These are phyloP conservation scores for Pythium sp. DNA, from an alignment of 352 stramenopile species.

Conservation along the genomic window DNA sequence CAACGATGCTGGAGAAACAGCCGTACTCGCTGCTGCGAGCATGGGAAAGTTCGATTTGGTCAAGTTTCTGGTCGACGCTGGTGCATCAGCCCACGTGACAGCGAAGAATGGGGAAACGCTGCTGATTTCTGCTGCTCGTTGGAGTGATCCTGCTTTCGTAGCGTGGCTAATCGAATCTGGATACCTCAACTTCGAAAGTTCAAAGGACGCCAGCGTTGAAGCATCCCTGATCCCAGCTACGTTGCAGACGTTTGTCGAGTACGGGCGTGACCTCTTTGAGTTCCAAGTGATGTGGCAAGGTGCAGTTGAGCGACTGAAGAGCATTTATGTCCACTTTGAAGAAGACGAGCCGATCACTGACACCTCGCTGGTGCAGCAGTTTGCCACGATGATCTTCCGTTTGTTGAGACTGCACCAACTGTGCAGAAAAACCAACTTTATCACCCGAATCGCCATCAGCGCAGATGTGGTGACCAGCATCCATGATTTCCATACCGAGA, in stretches of 20 bases:
- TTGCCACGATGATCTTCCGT: constrained; percentile 6
- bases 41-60: constrained; percentile 3
- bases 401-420: constrained; percentile 4
- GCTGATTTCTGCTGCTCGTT: constrained; percentile 9
- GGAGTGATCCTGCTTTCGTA: background rate
- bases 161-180: background rate
- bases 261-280: constrained; percentile 1
- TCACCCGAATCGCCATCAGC: constrained; percentile 6
- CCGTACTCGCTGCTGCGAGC: constrained; percentile 6
- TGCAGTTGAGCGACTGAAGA: constrained; percentile 3
- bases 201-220: background rate
- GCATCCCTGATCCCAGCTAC: background rate
- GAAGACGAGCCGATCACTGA: background rate
- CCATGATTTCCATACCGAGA: constrained; percentile 12
- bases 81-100: constrained; percentile 9
- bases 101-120: constrained; percentile 1
- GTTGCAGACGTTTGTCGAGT: background rate
- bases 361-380: background rate
- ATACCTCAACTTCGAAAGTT: background rate
- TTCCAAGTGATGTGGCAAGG: constrained; percentile 8
- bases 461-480: background rate
- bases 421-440: constrained; percentile 5
- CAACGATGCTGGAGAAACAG: constrained; percentile 4
- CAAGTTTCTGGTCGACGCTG: background rate
- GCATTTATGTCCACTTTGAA: background rate